Conservation (phyloP, 768 basidiomycete genomes). For the Leccinum rimulosum region DNA sequence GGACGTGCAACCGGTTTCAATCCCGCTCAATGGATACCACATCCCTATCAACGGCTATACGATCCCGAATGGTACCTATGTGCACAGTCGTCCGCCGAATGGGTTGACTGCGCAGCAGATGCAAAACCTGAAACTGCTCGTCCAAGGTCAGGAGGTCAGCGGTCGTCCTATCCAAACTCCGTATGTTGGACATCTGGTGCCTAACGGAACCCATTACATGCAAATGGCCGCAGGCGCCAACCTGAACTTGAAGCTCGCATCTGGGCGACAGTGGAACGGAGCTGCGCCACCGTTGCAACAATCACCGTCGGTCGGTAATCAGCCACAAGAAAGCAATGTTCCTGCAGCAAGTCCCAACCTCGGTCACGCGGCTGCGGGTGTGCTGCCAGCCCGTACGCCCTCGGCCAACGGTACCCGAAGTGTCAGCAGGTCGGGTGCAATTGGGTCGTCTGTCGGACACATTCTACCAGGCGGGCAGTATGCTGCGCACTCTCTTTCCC, state of each 20-base stretch:
- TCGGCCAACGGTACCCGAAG: constrained; percentile 58
- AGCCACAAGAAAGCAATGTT: constrained; percentile 17
- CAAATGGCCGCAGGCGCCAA: constrained; percentile 24
- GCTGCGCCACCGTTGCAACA: constrained; percentile 25
- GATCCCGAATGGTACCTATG: constrained; percentile 34
- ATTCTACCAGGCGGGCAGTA: constrained; percentile 41
- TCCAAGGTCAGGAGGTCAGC: constrained; percentile 40
- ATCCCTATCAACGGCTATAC: constrained; percentile 41
- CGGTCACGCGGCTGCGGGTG: constrained; percentile 34
- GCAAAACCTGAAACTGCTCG: constrained; percentile 57
- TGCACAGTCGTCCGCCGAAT: constrained; percentile 37
- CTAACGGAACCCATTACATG: constrained; percentile 30
- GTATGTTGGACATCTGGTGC: constrained; percentile 30
- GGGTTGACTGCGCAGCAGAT: constrained; percentile 56
- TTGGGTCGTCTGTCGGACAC: constrained; percentile 24
- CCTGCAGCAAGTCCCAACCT: constrained; percentile 36
- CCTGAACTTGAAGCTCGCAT: constrained; percentile 37
- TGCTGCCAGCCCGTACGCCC: constrained; percentile 45
- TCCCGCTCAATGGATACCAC: constrained; percentile 49
- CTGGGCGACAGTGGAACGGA: constrained; percentile 40
- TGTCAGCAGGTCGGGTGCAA: constrained; percentile 31
- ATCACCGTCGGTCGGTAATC: constrained; percentile 20
- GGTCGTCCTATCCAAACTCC: constrained; percentile 37
- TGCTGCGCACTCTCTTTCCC: constrained; percentile 44
- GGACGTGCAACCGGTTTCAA: constrained; percentile 39